phyloP scores from a whole-genome alignment of 192 early-diverging fungal genomes.

The Physocladia obscura region DNA sequence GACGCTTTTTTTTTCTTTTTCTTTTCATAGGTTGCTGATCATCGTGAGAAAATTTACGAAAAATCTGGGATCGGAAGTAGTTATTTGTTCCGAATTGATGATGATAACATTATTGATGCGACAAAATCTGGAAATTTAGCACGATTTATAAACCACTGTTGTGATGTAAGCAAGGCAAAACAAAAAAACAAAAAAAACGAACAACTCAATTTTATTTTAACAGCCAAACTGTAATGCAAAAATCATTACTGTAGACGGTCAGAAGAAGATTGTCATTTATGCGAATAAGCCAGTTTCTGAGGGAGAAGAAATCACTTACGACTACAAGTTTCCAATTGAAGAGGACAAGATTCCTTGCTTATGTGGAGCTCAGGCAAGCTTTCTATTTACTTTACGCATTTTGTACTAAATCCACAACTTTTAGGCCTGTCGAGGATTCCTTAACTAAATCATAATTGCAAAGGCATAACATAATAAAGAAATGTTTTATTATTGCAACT shows the following conservation, averaged over 20 bases:
- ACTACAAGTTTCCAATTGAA: slow-evolving; percentile 95
- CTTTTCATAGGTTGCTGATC: slow-evolving; percentile 67
- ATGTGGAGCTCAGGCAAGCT: slow-evolving; percentile 72
- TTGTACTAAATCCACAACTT: not conserved
- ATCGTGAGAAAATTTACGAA: slow-evolving; percentile 91
- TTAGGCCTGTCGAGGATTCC: slow-evolving; percentile 31
- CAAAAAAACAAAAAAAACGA: too few species aligned
- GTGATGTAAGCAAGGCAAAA: slow-evolving; percentile 64
- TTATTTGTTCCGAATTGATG: slow-evolving; percentile 96
- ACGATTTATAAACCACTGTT: slow-evolving; percentile 98
- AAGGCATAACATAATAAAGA: not conserved
- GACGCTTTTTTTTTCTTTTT: not conserved
- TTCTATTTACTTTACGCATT: slow-evolving; percentile 4
- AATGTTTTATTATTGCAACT: not conserved
- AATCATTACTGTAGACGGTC: slow-evolving; percentile 86
- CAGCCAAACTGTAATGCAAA: slow-evolving; percentile 98
- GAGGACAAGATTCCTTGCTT: slow-evolving; percentile 97
- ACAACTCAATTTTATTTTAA: not conserved
- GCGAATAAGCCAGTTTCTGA: slow-evolving; percentile 89
- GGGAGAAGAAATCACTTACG: slow-evolving; percentile 98
- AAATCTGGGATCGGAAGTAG: slow-evolving; percentile 86
- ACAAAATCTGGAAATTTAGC: slow-evolving; percentile 97
- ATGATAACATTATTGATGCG: slow-evolving; percentile 94
- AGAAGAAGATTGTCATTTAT: slow-evolving; percentile 97
- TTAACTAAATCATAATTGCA: too few species aligned